These are phyloP conservation scores for Penicillium hordei DNA, from an alignment of 2,329 filamentous ascomycete species.

Conservation along the genomic window DNA sequence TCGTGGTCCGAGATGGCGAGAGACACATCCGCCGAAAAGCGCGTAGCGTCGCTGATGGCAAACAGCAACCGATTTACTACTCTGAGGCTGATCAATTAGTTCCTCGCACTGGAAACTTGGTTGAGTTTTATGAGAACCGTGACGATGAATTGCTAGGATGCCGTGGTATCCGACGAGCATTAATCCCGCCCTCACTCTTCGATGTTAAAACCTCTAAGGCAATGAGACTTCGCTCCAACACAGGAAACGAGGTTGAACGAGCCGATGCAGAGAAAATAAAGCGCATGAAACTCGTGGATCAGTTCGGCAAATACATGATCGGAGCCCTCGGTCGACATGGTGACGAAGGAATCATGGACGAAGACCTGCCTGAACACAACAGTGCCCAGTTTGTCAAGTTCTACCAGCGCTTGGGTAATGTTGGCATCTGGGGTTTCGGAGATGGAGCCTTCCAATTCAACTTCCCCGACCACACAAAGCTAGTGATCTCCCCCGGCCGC, in stretches of 20 bases:
- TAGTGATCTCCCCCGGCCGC: constrained; percentile 46
- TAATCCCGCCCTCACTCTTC: constrained; percentile 44
- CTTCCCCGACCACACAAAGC: constrained; percentile 54
- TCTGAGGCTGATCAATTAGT: constrained; percentile 47
- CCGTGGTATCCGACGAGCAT: constrained; percentile 43
- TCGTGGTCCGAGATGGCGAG: constrained; percentile 49
- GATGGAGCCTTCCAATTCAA: constrained; percentile 54
- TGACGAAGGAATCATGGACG: constrained; percentile 35
- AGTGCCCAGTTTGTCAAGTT: constrained; percentile 49
- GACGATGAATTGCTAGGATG: constrained; percentile 33
- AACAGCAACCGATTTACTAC: constrained; percentile 33
- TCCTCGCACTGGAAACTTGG: constrained; percentile 41
- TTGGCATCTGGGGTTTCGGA: constrained; percentile 55
- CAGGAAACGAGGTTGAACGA: constrained; percentile 34
- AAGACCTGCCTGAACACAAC: constrained; percentile 26
- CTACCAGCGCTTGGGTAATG: constrained; percentile 53
- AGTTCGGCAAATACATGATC: constrained; percentile 55
- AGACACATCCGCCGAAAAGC: constrained; percentile 48
- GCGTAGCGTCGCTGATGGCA: constrained; percentile 37
- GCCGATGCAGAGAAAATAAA: constrained; percentile 50
- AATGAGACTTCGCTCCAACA: constrained; percentile 36
- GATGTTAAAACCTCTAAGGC: constrained; percentile 37
- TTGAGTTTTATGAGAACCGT: constrained; percentile 52
- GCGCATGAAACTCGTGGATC: constrained; percentile 49
- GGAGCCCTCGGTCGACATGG: constrained; percentile 46